Evolutionary conservation across 225 moss, liverwort and hornwort species (phyloP).

Genomic region (Pseudoscleropodium purum): DNA sequence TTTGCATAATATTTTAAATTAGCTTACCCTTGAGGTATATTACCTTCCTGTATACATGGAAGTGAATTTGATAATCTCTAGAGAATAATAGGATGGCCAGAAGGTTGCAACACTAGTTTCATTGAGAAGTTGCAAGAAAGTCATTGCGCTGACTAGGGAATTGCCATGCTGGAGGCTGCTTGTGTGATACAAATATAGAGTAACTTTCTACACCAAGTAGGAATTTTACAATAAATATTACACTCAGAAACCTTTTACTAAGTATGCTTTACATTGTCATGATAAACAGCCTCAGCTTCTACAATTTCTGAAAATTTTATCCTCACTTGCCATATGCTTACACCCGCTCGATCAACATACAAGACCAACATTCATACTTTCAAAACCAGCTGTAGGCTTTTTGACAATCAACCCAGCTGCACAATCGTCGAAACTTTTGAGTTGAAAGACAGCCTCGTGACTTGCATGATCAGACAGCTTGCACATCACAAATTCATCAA

Average conservation of each 20-base stretch:
- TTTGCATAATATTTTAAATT: too few species aligned
- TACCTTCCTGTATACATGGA: too few species aligned
- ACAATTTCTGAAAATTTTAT: neutral
- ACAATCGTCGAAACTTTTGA: neutral
- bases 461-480: neutral
- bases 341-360: neutral
- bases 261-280: neutral
- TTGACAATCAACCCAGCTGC: neutral
- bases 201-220: neutral
- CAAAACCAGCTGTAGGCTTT: too few species aligned
- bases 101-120: too few species aligned
- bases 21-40: too few species aligned
- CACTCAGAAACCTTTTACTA: accelerated
- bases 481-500: neutral
- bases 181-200: neutral
- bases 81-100: too few species aligned
- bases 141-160: too few species aligned
- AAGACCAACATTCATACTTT: neutral
- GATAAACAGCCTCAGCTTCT: neutral
- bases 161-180: too few species aligned
- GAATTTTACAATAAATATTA: neutral
- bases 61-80: too few species aligned
- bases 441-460: too few species aligned
- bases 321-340: neutral
- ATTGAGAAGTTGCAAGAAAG: too few species aligned